phyloP scores from a whole-genome alignment of 2,329 filamentous ascomycete genomes.

The Ceratocystis cubensis region DNA sequence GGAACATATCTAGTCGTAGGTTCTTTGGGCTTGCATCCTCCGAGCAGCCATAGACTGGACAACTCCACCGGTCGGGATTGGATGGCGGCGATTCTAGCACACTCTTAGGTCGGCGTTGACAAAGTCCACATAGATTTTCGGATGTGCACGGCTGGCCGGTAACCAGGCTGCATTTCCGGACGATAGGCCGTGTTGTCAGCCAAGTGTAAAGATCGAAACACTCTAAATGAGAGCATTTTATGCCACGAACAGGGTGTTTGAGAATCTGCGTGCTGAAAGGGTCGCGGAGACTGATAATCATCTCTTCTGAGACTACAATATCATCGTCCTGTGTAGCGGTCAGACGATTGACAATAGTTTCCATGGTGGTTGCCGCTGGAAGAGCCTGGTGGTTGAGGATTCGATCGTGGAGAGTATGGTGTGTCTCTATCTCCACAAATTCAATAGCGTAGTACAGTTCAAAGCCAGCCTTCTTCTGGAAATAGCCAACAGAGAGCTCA shows the following conservation, averaged over 20 bases:
- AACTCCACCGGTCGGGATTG: constrained; percentile 4
- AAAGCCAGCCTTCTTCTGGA: background rate
- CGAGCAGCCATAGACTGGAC: constrained; percentile 14
- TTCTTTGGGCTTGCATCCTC: constrained; percentile 14
- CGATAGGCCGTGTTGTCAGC: constrained; percentile 50
- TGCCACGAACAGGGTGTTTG: constrained; percentile 57
- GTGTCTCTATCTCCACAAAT: constrained; percentile 44
- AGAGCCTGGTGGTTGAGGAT: constrained; percentile 31
- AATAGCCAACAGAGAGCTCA: constrained; percentile 41
- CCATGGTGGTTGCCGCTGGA: constrained; percentile 25
- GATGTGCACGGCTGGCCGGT: background rate
- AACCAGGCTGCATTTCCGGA: constrained; percentile 28
- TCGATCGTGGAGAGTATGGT: constrained; percentile 33
- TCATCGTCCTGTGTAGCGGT: constrained; percentile 5
- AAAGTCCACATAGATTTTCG: background rate
- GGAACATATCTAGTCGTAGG: constrained; percentile 7
- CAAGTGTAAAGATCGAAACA: constrained; percentile 85
- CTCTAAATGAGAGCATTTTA: constrained; percentile 60
- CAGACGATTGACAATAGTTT: background rate
- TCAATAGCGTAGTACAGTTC: constrained; percentile 51
- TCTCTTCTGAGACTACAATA: constrained; percentile 35
- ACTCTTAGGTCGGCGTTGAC: background rate
- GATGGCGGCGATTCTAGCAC: constrained; percentile 5
- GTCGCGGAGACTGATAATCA: constrained; percentile 53
- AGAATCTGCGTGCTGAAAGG: constrained; percentile 56